A percentile compares a stretch with the other conserved stretches of the same genome.
Evolutionary conservation across 2,329 filamentous ascomycete genomes (phyloP).

Genomic region (Colletotrichum endophyticum): DNA sequence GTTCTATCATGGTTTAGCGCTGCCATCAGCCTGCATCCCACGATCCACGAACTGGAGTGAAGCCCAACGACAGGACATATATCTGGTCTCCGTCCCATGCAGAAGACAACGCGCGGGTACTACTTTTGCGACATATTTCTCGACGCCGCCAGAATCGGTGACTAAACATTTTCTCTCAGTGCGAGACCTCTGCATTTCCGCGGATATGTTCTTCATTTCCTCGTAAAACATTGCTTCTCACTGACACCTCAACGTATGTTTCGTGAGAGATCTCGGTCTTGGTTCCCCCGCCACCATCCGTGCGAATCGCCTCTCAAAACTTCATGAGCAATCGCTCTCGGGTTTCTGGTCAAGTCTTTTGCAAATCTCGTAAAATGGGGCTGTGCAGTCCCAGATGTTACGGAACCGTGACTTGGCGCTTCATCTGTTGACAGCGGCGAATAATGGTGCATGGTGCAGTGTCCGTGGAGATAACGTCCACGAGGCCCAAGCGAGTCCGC

Average conservation of each 20-base stretch:
- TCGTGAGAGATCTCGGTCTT: background rate
- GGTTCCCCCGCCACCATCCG: background rate
- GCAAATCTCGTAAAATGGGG: background rate
- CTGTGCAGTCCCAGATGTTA: background rate
- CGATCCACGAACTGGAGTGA: background rate
- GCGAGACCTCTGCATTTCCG: background rate
- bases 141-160: background rate
- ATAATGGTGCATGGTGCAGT: background rate
- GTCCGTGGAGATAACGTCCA: background rate
- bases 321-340: background rate
- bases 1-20: background rate
- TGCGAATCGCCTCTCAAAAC: background rate
- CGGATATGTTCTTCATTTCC: background rate
- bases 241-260: background rate
- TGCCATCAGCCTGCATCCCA: background rate
- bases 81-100: background rate
- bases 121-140: background rate
- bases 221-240: background rate
- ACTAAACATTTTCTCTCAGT: background rate
- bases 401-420: conserved; percentile 5
- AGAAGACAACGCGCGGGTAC: background rate
- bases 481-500: background rate
- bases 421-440: background rate
- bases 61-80: background rate
- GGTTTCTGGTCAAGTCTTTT: background rate